phyloP scores from a whole-genome alignment of 2,329 filamentous ascomycete species.

The Aspergillus sp. region DNA sequence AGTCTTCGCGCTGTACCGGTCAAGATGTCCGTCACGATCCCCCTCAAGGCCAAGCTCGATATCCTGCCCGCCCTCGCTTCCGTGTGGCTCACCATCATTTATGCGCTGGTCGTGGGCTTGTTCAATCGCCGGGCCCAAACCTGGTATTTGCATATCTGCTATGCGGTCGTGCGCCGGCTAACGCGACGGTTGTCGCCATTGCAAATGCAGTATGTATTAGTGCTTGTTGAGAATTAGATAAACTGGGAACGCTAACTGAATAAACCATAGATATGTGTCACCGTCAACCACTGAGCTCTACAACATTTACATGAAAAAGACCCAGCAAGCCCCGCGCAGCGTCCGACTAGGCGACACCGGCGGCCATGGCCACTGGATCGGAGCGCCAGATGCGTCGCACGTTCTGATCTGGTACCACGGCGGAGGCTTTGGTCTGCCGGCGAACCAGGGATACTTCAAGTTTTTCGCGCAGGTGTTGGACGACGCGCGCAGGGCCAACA shows the following conservation, averaged over 20 bases:
- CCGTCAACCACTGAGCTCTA: conserved; percentile 24
- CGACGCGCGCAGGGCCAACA: conserved; percentile 32
- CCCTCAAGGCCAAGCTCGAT: conserved; percentile 24
- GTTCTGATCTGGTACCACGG: conserved; percentile 35
- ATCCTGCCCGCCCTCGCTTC: conserved; percentile 25
- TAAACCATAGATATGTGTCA: conserved; percentile 12
- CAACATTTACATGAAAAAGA: conserved; percentile 18
- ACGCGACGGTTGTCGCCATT: conserved; percentile 19
- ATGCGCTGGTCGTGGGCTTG: conserved; percentile 21
- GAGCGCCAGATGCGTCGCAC: conserved; percentile 27
- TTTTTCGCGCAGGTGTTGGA: conserved; percentile 41
- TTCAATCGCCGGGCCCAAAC: conserved; percentile 22
- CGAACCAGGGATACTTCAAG: conserved; percentile 40
- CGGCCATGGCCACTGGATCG: conserved; percentile 32
- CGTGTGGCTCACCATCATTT: conserved; percentile 18
- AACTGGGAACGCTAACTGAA: neutral
- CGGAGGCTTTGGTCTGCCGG: conserved; percentile 49
- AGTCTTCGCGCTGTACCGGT: too few species aligned
- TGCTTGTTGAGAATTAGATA: neutral
- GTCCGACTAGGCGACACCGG: conserved; percentile 25
- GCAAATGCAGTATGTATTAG: conserved; percentile 24
- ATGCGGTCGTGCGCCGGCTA: conserved; percentile 26
- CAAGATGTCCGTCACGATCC: conserved; percentile 7
- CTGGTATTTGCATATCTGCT: conserved; percentile 26
- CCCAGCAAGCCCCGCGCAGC: conserved; percentile 15